These are phyloP conservation scores for Mallotus nudiflorus DNA, from an alignment of 345 rosid species.

Conservation along the genomic window DNA sequence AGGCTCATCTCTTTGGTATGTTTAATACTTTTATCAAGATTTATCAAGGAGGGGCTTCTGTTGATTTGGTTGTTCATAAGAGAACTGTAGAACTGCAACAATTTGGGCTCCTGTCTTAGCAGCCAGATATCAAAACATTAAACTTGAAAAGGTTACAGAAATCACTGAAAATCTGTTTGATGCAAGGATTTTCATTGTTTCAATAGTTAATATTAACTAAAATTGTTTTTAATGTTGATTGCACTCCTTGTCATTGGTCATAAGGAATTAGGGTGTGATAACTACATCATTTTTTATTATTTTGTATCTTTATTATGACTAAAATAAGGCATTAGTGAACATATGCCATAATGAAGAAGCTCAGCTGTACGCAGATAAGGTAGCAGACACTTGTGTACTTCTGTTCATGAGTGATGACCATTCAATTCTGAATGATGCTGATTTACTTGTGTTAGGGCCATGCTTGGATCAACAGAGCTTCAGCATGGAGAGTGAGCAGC, in stretches of 20 bases:
- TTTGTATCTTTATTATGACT: background rate
- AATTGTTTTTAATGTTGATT: background rate
- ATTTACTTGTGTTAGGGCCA: slow-evolving; percentile 47
- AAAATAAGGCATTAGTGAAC: background rate
- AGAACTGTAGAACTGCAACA: background rate
- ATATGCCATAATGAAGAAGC: background rate
- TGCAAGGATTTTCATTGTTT: background rate
- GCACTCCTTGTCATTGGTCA: background rate
- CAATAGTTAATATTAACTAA: background rate
- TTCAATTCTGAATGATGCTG: background rate
- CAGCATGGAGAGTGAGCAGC: slow-evolving; percentile 60
- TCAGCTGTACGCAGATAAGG: no score
- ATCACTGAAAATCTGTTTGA: background rate
- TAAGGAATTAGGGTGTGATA: background rate
- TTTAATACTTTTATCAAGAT: no score
- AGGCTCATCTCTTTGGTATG: background rate
- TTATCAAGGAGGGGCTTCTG: background rate
- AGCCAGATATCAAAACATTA: background rate
- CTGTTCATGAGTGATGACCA: background rate
- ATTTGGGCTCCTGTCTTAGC: background rate
- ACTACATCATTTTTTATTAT: background rate
- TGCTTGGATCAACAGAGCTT: slow-evolving; percentile 71
- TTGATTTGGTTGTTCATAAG: background rate
- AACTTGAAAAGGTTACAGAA: background rate
- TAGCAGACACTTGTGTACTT: background rate